These are phyloP conservation scores for Sophora flavescens DNA, from an alignment of 306 rosid genomes.

Conservation along the genomic window DNA sequence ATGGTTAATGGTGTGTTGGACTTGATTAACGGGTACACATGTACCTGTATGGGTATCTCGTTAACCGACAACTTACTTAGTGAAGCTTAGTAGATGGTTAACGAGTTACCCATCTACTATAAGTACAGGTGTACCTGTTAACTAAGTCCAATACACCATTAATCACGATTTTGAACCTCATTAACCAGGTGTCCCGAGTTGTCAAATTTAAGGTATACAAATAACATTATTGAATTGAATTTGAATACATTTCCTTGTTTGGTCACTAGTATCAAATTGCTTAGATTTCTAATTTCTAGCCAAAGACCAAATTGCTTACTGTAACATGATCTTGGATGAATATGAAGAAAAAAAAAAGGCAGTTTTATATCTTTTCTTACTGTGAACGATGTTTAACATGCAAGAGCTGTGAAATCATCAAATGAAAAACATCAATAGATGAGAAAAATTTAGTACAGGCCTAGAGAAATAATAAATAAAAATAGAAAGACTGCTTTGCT, in stretches of 20 bases:
- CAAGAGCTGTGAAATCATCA: conserved; percentile 4
- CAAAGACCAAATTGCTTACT: neutral
- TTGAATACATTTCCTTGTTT: neutral
- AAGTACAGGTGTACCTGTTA: too few relatives aligned
- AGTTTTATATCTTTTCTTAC: neutral
- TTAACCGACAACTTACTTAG: too few relatives aligned
- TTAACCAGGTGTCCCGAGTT: too few relatives aligned
- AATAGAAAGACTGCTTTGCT: neutral
- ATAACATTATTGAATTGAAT: too few relatives aligned
- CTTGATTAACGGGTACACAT: too few relatives aligned
- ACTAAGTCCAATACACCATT: too few relatives aligned
- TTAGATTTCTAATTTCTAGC: neutral
- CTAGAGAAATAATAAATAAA: neutral
- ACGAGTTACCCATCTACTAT: too few relatives aligned
- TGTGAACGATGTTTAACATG: neutral
- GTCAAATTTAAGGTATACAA: too few relatives aligned
- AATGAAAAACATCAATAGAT: neutral
- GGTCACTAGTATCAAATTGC: conserved; percentile 8
- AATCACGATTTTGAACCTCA: too few relatives aligned
- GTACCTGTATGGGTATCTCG: too few relatives aligned
- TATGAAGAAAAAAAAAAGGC: neutral
- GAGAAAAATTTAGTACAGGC: neutral
- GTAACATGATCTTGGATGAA: neutral
- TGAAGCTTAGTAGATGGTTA: too few relatives aligned
- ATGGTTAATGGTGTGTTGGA: too few relatives aligned